phyloP scores from a whole-genome alignment of 129 eudicot genomes.

The Chrysanthemum seticuspe region DNA sequence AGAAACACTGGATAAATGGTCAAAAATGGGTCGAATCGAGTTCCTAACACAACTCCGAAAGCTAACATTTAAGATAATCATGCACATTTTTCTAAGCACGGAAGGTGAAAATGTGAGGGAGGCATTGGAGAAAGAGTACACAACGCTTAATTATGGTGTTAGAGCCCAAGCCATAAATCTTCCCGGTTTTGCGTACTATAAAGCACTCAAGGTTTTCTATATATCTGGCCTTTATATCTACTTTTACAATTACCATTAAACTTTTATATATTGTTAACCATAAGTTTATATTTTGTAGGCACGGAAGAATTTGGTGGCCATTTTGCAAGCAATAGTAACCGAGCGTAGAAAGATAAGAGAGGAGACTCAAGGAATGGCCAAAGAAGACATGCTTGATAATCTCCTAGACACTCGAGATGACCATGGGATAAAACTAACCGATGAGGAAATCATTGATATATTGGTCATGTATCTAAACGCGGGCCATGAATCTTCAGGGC shows the following conservation, averaged over 20 bases:
- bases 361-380: slow-evolving; percentile 27
- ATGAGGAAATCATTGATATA: slow-evolving; percentile 87
- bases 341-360: slow-evolving; percentile 47
- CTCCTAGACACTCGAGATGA: slow-evolving; percentile 66
- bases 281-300: slow-evolving; percentile 48
- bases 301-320: slow-evolving; percentile 75
- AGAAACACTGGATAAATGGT: slow-evolving; percentile 64
- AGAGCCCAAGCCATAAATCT: slow-evolving; percentile 78
- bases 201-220: slow-evolving; percentile 69
- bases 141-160: slow-evolving; percentile 70
- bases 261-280: background rate
- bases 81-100: slow-evolving; percentile 72
- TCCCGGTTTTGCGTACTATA: slow-evolving; percentile 81
- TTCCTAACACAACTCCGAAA: slow-evolving; percentile 63
- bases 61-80: slow-evolving; percentile 69
- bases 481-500: slow-evolving; percentile 97
- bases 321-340: slow-evolving; percentile 50
- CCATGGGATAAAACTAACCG: slow-evolving; percentile 62
- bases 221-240: background rate
- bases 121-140: slow-evolving; percentile 71
- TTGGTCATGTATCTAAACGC: slow-evolving; percentile 93
- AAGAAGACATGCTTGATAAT: slow-evolving; percentile 81
- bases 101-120: slow-evolving; percentile 64
- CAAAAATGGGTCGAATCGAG: slow-evolving; percentile 70
- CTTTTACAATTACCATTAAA: background rate